A percentile compares a stretch with the other conserved stretches of the same genome.
phyloP scores from a whole-genome alignment of 352 stramenopile genomes.

The Peronospora farinosa region DNA sequence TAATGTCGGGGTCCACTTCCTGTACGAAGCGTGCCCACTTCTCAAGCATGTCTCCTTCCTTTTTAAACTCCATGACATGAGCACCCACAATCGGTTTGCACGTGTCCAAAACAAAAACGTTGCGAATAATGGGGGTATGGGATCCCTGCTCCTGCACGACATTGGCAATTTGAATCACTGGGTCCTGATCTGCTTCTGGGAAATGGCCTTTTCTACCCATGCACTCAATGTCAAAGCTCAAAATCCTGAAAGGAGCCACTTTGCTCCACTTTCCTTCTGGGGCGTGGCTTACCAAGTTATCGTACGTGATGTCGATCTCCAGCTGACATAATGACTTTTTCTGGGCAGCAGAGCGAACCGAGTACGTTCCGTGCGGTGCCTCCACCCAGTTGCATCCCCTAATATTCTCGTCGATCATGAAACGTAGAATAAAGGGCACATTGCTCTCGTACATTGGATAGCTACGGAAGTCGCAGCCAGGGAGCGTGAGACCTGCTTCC shows the following conservation, averaged over 20 bases:
- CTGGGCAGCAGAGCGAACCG: conserved; percentile 52
- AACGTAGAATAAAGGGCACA: conserved; percentile 98
- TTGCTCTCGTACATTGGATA: conserved; percentile 98
- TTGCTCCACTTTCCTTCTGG: conserved; percentile 94
- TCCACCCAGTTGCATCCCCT: conserved; percentile 97
- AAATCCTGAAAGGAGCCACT: conserved; percentile 94
- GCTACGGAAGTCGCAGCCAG: conserved; percentile 55
- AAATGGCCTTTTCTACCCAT: conserved; percentile 96
- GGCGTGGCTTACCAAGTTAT: conserved; percentile 92
- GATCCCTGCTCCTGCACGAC: conserved; percentile 88
- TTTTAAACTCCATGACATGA: conserved; percentile 95
- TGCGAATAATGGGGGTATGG: conserved; percentile 72
- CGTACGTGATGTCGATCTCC: conserved; percentile 98
- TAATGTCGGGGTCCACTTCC: conserved; percentile 95
- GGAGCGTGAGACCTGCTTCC: conserved; percentile 75
- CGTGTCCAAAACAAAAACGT: conserved; percentile 96
- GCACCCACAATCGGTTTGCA: conserved; percentile 98
- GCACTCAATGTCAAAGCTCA: conserved; percentile 99
- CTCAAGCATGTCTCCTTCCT: conserved; percentile 95
- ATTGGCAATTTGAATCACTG: conserved; percentile 99
- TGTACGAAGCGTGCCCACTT: conserved; percentile 96
- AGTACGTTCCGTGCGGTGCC: conserved; percentile 88
- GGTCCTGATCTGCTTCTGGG: conserved; percentile 89
- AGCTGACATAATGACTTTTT: conserved; percentile 91
- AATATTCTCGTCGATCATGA: conserved; percentile 99